phyloP scores from a whole-genome alignment of 129 eudicot genomes.

The sunflower (Helianthus annuus) region DNA sequence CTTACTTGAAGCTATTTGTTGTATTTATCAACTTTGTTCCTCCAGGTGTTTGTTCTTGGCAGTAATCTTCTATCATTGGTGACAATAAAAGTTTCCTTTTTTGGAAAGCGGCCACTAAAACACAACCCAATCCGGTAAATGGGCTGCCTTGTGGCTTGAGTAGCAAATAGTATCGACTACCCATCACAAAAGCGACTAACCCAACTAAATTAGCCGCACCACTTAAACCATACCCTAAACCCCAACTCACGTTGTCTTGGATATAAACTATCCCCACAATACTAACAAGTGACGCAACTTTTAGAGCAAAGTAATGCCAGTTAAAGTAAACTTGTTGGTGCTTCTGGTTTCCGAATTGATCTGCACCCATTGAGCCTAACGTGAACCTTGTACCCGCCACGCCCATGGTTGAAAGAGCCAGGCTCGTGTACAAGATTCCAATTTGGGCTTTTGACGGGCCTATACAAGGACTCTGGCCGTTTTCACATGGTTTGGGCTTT shows the following conservation, averaged over 20 bases:
- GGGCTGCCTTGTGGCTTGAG: slow-evolving; percentile 47
- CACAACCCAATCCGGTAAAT: slow-evolving; percentile 36
- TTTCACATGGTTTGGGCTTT: slow-evolving; percentile 31
- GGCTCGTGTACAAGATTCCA: slow-evolving; percentile 29
- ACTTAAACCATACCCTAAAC: slow-evolving; percentile 41
- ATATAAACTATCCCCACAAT: slow-evolving; percentile 39
- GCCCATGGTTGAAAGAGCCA: slow-evolving; percentile 36
- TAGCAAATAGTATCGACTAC: slow-evolving; percentile 36
- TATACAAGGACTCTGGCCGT: slow-evolving; percentile 22
- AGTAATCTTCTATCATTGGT: slow-evolving; percentile 21
- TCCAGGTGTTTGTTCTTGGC: background rate
- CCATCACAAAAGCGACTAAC: slow-evolving; percentile 32
- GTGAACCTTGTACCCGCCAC: slow-evolving; percentile 47
- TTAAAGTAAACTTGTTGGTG: slow-evolving; percentile 39
- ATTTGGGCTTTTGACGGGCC: slow-evolving; percentile 35
- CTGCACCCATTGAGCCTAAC: slow-evolving; percentile 49
- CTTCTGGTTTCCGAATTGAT: slow-evolving; percentile 39
- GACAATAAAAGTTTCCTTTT: slow-evolving; percentile 36
- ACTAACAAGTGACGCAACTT: slow-evolving; percentile 24
- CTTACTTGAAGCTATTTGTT: background rate
- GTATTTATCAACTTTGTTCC: slow-evolving; percentile 6
- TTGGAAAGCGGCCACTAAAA: slow-evolving; percentile 35
- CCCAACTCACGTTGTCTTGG: slow-evolving; percentile 57
- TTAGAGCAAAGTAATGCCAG: slow-evolving; percentile 41
- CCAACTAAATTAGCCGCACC: slow-evolving; percentile 38